A percentile compares a stretch with the other conserved stretches of the same genome.
Conservation (phyloP, 106 monocot species). For the Allium fistulosum region DNA sequence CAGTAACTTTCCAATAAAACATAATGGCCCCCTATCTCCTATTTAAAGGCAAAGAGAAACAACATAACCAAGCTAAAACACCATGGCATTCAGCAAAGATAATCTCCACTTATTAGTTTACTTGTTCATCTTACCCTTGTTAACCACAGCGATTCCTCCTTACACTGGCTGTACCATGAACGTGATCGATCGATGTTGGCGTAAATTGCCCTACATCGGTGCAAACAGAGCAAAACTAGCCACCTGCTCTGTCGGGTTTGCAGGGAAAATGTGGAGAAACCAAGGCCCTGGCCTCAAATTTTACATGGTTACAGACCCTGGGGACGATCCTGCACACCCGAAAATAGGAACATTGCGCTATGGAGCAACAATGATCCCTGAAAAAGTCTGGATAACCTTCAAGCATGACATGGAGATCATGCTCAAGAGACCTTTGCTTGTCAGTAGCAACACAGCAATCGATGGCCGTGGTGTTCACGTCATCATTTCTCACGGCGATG, state of each 20-base stretch:
- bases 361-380: constrained; percentile 36
- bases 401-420: constrained; percentile 40
- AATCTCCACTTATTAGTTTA: too few species aligned
- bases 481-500: constrained; percentile 16
- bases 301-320: constrained; percentile 49
- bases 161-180: constrained; percentile 9
- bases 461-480: constrained; percentile 62
- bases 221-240: constrained; percentile 43
- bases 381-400: constrained; percentile 70
- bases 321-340: constrained; percentile 46
- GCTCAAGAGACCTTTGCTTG: constrained; percentile 30
- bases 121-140: too few species aligned
- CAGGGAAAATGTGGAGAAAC: constrained; percentile 59
- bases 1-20: too few species aligned
- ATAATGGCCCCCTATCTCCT: too few species aligned
- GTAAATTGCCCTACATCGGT: constrained; percentile 27
- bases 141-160: too few species aligned
- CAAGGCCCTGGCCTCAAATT: constrained; percentile 17
- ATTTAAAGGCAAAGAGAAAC: too few species aligned
- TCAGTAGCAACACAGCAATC: constrained; percentile 60
- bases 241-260: constrained; percentile 50
- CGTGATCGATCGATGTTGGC: constrained; percentile 34
- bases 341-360: constrained; percentile 47
- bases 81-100: too few species aligned
- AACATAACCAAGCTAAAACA: too few species aligned